A percentile compares a stretch with the other conserved stretches of the same genome.
phyloP scores from a whole-genome alignment of 257 asterid species.

The Salvia miltiorrhiza region DNA sequence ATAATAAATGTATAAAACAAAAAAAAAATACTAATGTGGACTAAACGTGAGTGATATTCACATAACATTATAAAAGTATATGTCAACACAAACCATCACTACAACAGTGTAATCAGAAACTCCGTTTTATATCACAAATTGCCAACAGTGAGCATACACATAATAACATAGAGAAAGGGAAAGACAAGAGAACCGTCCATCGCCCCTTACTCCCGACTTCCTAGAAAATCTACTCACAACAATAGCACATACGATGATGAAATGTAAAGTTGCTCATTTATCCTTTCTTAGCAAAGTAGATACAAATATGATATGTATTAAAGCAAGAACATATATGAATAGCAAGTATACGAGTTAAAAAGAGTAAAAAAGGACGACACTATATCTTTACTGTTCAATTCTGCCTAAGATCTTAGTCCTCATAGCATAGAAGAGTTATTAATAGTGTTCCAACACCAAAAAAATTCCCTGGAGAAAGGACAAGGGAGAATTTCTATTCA shows the following conservation, averaged over 20 bases:
- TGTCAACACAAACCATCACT: too few relatives aligned
- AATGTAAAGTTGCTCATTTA: background rate
- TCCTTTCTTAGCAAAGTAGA: too few relatives aligned
- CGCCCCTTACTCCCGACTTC: too few relatives aligned
- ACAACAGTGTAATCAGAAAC: too few relatives aligned
- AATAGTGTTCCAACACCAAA: constrained; percentile 17
- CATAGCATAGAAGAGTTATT: constrained; percentile 13
- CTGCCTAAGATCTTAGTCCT: constrained; percentile 3
- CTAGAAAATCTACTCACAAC: background rate
- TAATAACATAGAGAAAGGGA: background rate
- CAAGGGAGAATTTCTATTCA: constrained; percentile 8
- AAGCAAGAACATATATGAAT: background rate
- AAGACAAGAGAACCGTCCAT: background rate
- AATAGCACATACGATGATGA: background rate
- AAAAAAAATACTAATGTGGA: too few relatives aligned
- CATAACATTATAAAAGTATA: too few relatives aligned
- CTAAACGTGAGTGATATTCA: too few relatives aligned
- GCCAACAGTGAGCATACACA: background rate
- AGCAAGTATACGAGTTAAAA: background rate
- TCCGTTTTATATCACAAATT: too few relatives aligned
- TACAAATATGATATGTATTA: background rate
- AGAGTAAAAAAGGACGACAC: background rate
- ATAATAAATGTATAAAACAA: too few relatives aligned
- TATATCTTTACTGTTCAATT: background rate
- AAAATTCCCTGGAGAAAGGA: constrained; percentile 3